phyloP scores from a whole-genome alignment of 2,329 filamentous ascomycete genomes.

The Trichoderma cornu-damae region DNA sequence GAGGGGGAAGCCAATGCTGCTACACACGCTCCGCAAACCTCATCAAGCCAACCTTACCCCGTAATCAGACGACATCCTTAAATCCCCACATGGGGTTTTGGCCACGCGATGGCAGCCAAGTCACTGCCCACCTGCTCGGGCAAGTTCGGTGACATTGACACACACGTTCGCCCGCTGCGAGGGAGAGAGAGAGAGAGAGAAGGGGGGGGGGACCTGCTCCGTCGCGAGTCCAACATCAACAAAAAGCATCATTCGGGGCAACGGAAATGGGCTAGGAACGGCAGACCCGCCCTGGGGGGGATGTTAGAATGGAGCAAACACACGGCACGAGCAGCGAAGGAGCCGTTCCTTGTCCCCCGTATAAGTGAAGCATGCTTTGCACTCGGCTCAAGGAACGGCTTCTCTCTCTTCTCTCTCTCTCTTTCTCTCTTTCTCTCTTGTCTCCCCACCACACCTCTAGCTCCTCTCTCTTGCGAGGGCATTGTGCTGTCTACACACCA shows the following conservation, averaged over 20 bases:
- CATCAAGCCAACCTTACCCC: background rate
- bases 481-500: background rate
- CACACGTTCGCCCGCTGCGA: background rate
- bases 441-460: background rate
- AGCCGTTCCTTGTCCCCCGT: background rate
- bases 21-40: background rate
- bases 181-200: too few relatives aligned
- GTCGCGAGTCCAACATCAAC: background rate
- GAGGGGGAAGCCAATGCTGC: background rate
- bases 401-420: background rate
- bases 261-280: conserved; percentile 11
- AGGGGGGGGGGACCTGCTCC: conserved; percentile 1
- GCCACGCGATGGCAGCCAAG: background rate
- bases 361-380: background rate
- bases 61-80: background rate
- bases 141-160: background rate
- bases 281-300: background rate
- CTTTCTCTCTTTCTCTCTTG: too few relatives aligned
- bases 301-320: background rate
- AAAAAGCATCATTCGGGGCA: background rate
- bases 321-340: background rate
- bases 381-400: background rate
- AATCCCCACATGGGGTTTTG: background rate
- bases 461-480: background rate
- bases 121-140: background rate